Base-by-base conservation (phyloP, 2,329 filamentous ascomycete genomes). In the Dactylonectria macrodidyma region DNA sequence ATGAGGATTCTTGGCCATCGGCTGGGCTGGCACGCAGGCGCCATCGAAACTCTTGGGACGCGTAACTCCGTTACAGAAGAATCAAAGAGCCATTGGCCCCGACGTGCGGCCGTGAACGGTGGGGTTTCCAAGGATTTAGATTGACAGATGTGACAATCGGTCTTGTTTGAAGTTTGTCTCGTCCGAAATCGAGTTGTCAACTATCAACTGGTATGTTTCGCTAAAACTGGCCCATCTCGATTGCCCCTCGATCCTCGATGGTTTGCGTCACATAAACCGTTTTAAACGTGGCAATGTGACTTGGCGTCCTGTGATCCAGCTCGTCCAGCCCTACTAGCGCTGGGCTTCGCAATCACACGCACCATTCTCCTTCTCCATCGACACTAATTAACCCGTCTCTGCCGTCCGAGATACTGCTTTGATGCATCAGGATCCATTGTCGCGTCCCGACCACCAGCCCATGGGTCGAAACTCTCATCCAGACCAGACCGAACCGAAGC, bases 91-190 rank as follows among this genome's bases (percentile, higher is more conserved):
- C 16, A 36, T 52, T 61, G 59, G 60, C 66, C 57, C 68, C 67
- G 66, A 73, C 71, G 59, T 54, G 34, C 52, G 69, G 66, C 67
- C 67, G 68, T 30, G 54, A 55, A 55, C 36, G 62, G 68, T 48
- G 58, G 62, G 46, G 58, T 48, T 60, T 63, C 34, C 52, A 48
- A 58, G 47, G 59, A 62, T 47, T 59, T 26, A 47, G 70, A 65
- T 73, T 71, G 64, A 71, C 51, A 64, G 68, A 52, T 48, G 68
- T 68, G 71, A 55, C 66, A 69, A 65, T 38, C 47, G 33, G 65
- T 19, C 64, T 52, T 59, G 71, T 73, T 69, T 75, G 71, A 75
- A 71, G 68, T 70, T 69, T 67, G 44, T 65, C 59, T 68, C 59
- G 51, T 61, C 48, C 46, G 36, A 54, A 46, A 55, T 30, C 62